Base-by-base conservation (phyloP, 805 yeast genomes). In the Brettanomyces sp. region DNA sequence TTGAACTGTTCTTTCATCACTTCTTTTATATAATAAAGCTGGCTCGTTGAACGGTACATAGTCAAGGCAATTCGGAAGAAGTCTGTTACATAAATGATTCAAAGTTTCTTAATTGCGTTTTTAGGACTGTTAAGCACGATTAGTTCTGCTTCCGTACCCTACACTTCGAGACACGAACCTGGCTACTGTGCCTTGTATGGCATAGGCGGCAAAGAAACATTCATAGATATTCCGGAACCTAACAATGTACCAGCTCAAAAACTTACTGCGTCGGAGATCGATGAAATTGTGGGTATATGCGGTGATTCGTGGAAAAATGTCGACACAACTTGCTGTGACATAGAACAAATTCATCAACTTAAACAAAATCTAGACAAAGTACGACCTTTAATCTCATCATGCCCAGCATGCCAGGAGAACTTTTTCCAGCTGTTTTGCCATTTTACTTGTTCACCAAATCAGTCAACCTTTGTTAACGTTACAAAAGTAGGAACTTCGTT, bases 341-440 rank as follows among this genome's bases (percentile, higher is more conserved):
- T 64, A 22, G 77, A 67, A 14, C 97, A 90, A 57, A 62, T 85
- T 5, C 52, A 59, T 0, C 68, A 69, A 36, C 66, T 91, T 42
- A 74, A 74, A 52, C 66, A 70, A 35, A 82, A 81, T 55, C 61
- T 85, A 47, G 76, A 80, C 65, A 85, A 82, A 53, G 95, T 86
- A 22, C 95, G 83, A 51, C 79, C 86, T 1, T 61, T 87, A 47
- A 82, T 90, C 42, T 82, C 95, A 3, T 83, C 95, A 2, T 85
- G 99, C 62, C 97, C 97, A 2, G 98, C 99, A 0, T 91, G 99
- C 62, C 70, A 76, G 47, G 80, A 79, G 62, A 91, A 91, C 68
- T 91, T 91, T 63, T 78, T 78, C 56, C 85, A 83, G 55, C 70
- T 90, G 53, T 88, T 88, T 58, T 93, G 91, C 66, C 79, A 81